Base-by-base conservation (phyloP, 257 asterid species). In the Lycium ferocissimum region DNA sequence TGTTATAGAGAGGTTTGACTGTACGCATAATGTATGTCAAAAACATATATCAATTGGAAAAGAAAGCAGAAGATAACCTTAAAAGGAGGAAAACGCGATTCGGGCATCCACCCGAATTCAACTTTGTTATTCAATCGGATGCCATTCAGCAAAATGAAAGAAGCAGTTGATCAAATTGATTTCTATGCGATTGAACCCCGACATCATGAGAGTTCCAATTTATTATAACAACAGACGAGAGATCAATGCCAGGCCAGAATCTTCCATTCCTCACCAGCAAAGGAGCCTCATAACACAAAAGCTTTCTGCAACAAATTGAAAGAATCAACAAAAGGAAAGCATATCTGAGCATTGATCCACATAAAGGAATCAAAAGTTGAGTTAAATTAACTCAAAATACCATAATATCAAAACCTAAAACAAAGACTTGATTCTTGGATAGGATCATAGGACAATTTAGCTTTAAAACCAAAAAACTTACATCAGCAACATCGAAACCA, bases 91-190 rank as follows among this genome's bases (percentile, higher is more conserved):
- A 85, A 38, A 69, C 70, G 86, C 59, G 91, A 85, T 33, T 85
- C 59, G 89, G 93, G 90, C 90, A 88, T 79, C 86, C 73, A 80
- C 87, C 90, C 90, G 86, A 40, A 87, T 70, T 63, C 87, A 43
- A 85, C 92, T 85, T 83, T 83, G 87, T 91, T 92, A 91, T 90
- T 93, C 97, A 86, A 95, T 89, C 53, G 98, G 97, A 90, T 95
- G 98, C 99, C 99, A 96, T 85, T 96, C 99, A 73, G 96, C 86
- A 85, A 94, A 96, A 89, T 95, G 98, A 88, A 89, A 93, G 89
- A 92, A 91, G 81, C 97, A 94, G 90, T 91, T 92, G 89, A 92
- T 90, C 91, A 92, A 85, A 88, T 82, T 88, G 89, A 89, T 89
- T 79, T 91, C 90, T 69, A 85, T 87, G 83, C 86, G 88, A 88